phyloP scores from a whole-genome alignment of 129 eudicot genomes.

The Flaveria linearis region DNA sequence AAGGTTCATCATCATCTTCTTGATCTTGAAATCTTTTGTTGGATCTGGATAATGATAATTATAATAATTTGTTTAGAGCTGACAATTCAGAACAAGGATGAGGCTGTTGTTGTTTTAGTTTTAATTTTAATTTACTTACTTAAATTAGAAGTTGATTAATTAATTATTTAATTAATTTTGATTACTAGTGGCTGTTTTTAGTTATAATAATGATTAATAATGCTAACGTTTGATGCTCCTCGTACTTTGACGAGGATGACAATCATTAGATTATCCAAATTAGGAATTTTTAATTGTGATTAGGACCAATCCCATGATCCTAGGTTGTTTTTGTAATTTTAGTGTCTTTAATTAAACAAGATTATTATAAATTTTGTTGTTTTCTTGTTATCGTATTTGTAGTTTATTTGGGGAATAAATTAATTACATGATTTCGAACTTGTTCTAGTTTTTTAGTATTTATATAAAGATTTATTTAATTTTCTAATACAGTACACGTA shows the following conservation, averaged over 20 bases:
- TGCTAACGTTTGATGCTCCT: constrained; percentile 6
- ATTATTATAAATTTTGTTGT: not conserved
- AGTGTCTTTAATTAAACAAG: not conserved
- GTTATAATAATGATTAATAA: not conserved
- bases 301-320: constrained; percentile 30
- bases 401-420: too few relatives aligned
- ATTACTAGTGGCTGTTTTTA: not conserved
- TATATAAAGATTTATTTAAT: too few relatives aligned
- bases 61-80: constrained; percentile 12
- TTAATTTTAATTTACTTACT: constrained; percentile 1
- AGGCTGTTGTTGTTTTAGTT: constrained; percentile 19
- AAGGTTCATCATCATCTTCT: constrained; percentile 69
- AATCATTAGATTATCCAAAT: constrained; percentile 35
- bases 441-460: too few relatives aligned
- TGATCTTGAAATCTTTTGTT: constrained; percentile 28
- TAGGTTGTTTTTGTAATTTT: constrained; percentile 13
- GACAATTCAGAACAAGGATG: not conserved
- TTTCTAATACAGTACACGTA: too few relatives aligned
- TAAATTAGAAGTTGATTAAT: constrained; percentile 35
- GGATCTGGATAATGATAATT: not conserved
- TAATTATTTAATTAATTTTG: not conserved
- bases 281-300: constrained; percentile 28
- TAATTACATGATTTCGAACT: not conserved
- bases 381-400: too few relatives aligned
- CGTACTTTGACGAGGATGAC: constrained; percentile 34